Percentiles rank a stretch among this genome's conserved stretches.
phyloP scores from a whole-genome alignment of 192 early-diverging fungal genomes.

The Phlyctochytrium arcticum region DNA sequence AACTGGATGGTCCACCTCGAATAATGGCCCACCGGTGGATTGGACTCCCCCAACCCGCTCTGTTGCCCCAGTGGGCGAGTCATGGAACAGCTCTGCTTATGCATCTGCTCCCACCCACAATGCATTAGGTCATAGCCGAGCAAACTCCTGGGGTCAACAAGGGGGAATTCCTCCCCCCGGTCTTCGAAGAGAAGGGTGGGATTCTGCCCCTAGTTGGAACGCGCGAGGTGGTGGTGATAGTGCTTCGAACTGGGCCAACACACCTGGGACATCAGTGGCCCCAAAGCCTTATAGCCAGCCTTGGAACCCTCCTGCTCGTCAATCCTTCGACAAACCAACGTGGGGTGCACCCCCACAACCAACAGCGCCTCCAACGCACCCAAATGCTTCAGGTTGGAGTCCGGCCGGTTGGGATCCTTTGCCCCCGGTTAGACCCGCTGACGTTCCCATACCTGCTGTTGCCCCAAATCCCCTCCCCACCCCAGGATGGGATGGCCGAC shows the following conservation, averaged over 20 bases:
- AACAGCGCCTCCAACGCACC: neutral
- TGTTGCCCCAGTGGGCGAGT: neutral
- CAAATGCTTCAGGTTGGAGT: slow-evolving; percentile 9
- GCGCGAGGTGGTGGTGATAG: neutral
- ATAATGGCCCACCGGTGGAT: neutral
- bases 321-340: neutral
- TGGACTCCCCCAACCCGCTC: neutral
- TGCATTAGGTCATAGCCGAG: neutral
- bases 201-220: slow-evolving; percentile 18
- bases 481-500: slow-evolving; percentile 3
- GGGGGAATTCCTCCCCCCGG: neutral
- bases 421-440: neutral
- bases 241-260: neutral
- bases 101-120: neutral
- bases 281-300: neutral
- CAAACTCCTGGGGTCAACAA: slow-evolving; percentile 1
- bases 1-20: neutral
- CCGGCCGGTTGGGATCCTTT: slow-evolving; percentile 24
- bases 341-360: neutral
- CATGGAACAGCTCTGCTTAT: neutral
- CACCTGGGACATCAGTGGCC: neutral
- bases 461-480: no score
- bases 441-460: neutral
- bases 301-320: neutral
- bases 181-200: slow-evolving; percentile 7